Evolutionary conservation across 352 stramenopile species (phyloP), one percentile per base, ranked within the genome.

Genomic region (Globisporangium alternatum): DNA sequence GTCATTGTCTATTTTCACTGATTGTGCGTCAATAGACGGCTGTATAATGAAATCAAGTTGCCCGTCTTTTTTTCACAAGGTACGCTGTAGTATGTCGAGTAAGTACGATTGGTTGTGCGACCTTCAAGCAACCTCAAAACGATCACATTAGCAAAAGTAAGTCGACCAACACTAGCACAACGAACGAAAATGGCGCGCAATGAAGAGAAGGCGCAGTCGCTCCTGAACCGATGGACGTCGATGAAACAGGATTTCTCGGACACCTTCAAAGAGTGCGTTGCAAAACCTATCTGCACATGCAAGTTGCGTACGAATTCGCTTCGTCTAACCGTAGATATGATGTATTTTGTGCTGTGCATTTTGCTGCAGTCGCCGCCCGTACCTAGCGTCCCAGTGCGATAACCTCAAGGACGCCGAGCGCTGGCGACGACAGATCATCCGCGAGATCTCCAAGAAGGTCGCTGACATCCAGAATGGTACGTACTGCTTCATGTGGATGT

Each of bases 171-270:
- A 58, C 13, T 4, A 58, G 31, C n/a, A 44, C 7, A 39, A 35
- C 37, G 19, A 64, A 28, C 44, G 21, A 79, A 41, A 37, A 99
- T 99, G 97, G 97, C 97, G 31, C 92, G 97, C 64, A 98, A 98
- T 75, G 97, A 99, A 72, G 97, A 99, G 88, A 99, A 99, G 75
- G 95, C 96, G 66, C 92, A 98, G 76, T 93, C 88, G 59, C 97
- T 99, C 87, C 81, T 99, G 64, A 99, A 99, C 78, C 97, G 98
- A 89, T 99, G 97, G 97, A 96, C 97, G 65, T 89, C 83, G 35
- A 98, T 99, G 93, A 98, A 98, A 49, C 85, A 98, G 69, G 83
- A 98, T 66, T 91, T 97, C 63, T 79, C 77, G 28, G 81, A 88
- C 60, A 92, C 83, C 35, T 91, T 94, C 65, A 89, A 91, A 61